phyloP scores from a whole-genome alignment of 2,329 filamentous ascomycete genomes.

The Tolypocladium endophyticum region DNA sequence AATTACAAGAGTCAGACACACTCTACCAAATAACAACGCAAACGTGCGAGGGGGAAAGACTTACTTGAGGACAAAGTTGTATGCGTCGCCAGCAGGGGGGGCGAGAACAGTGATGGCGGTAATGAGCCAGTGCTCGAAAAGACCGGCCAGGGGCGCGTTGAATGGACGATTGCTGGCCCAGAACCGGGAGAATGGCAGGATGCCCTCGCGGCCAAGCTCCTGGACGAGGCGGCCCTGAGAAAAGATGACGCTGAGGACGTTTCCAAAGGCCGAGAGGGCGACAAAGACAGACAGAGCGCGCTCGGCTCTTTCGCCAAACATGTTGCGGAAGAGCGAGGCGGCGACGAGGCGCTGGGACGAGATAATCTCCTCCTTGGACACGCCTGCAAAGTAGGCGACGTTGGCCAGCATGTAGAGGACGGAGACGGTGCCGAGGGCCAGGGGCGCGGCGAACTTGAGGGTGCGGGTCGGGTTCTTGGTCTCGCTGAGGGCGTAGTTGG shows the following conservation, averaged over 20 bases:
- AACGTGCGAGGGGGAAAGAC: conserved; percentile 5
- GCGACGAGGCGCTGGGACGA: conserved; percentile 40
- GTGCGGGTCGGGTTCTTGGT: conserved; percentile 55
- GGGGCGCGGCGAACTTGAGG: conserved; percentile 52
- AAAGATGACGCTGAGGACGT: conserved; percentile 58
- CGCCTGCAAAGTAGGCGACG: conserved; percentile 54
- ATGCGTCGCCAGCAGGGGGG: conserved; percentile 56
- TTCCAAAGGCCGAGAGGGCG: conserved; percentile 56
- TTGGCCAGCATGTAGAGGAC: conserved; percentile 58
- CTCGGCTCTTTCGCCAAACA: conserved; percentile 43
- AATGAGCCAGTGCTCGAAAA: conserved; percentile 54
- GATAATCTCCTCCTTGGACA: conserved; percentile 42
- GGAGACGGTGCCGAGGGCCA: conserved; percentile 47
- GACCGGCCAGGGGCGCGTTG: conserved; percentile 49
- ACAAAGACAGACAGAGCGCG: conserved; percentile 54
- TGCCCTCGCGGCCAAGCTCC: conserved; percentile 54
- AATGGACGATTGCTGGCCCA: conserved; percentile 56
- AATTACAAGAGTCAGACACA: neutral
- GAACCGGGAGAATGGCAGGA: conserved; percentile 51
- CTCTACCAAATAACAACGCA: neutral
- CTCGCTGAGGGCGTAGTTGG: conserved; percentile 56
- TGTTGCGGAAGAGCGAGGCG: conserved; percentile 44
- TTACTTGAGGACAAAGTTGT: conserved; percentile 52
- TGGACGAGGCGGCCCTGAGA: conserved; percentile 57
- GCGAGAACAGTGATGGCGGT: conserved; percentile 56